A percentile compares a stretch with the other conserved stretches of the same genome.
Conservation (phyloP, 768 basidiomycete genomes). For the Harrya chromipes region DNA sequence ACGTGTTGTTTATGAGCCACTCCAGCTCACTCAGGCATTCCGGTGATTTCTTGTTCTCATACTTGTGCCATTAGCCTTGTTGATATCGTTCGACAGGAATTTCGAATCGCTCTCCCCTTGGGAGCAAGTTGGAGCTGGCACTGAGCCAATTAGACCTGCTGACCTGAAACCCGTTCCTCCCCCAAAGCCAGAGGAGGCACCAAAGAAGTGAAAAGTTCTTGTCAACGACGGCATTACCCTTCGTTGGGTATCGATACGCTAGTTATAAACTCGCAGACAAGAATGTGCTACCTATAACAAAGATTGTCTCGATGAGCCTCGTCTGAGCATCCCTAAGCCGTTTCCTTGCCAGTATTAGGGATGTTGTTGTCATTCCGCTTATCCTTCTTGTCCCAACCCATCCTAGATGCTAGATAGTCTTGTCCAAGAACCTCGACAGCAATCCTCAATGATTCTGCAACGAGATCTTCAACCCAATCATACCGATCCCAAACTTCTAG, state of each 20-base stretch:
- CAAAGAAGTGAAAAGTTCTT: conserved; percentile 61
- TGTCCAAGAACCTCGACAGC: conserved; percentile 91
- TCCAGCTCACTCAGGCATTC: conserved; percentile 98
- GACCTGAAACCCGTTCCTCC: conserved; percentile 75
- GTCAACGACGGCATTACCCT: neutral
- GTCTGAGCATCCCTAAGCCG: conserved; percentile 5
- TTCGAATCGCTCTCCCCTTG: conserved; percentile 92
- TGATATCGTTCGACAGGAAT: conserved; percentile 52
- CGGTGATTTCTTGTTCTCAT: conserved; percentile 47
- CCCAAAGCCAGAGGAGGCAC: conserved; percentile 69
- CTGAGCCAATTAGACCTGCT: conserved; percentile 54
- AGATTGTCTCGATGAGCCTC: conserved; percentile 1
- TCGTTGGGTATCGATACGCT: conserved; percentile 12
- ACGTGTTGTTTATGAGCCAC: conserved; percentile 94
- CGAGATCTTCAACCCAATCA: conserved; percentile 94
- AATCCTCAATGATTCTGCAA: conserved; percentile 82
- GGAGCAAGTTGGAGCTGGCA: conserved; percentile 86
- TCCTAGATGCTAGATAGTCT: conserved; percentile 81
- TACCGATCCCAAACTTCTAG: conserved; percentile 86
- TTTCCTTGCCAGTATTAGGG: conserved; percentile 6
- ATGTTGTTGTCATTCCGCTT: conserved; percentile 5
- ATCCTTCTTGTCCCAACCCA: conserved; percentile 67
- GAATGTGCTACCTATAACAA: conserved; percentile 6
- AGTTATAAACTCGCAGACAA: conserved; percentile 11
- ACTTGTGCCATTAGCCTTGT: neutral